A percentile compares a stretch with the other conserved stretches of the same genome.
Evolutionary conservation across 768 basidiomycete species (phyloP).

Genomic region (Termitomyces sp.): DNA sequence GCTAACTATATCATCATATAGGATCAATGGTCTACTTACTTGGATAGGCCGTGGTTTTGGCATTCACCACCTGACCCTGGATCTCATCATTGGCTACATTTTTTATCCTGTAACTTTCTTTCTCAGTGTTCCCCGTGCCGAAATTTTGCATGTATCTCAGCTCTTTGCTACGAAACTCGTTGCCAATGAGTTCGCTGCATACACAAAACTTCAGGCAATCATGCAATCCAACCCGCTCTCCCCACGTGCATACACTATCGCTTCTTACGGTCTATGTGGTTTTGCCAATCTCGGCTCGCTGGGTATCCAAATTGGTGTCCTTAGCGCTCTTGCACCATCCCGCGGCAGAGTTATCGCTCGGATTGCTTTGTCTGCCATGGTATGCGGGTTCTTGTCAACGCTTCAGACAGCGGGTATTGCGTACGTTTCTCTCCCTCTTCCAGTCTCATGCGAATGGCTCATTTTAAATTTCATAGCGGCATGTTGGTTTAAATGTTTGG

Average conservation of each 20-base stretch:
- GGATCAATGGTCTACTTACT: slow-evolving; percentile 79
- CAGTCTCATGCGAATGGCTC: slow-evolving; percentile 14
- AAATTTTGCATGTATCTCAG: slow-evolving; percentile 78
- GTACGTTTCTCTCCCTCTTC: slow-evolving; percentile 12
- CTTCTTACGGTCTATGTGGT: slow-evolving; percentile 86
- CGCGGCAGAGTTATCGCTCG: slow-evolving; percentile 68
- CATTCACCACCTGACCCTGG: slow-evolving; percentile 76
- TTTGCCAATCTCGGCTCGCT: slow-evolving; percentile 86
- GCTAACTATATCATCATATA: background rate
- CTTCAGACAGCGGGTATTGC: slow-evolving; percentile 32
- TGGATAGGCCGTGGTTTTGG: slow-evolving; percentile 89
- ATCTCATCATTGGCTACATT: slow-evolving; percentile 82
- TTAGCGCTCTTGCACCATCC: slow-evolving; percentile 44
- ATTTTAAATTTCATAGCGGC: slow-evolving; percentile 14
- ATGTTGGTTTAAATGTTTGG: slow-evolving; percentile 18
- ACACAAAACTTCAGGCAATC: slow-evolving; percentile 54
- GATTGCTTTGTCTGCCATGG: slow-evolving; percentile 53
- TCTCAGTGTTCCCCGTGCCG: slow-evolving; percentile 71
- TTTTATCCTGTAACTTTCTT: slow-evolving; percentile 89
- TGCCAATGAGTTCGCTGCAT: slow-evolving; percentile 85
- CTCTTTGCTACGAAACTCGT: slow-evolving; percentile 85
- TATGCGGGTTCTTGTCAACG: slow-evolving; percentile 33
- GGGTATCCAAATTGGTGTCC: slow-evolving; percentile 72
- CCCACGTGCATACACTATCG: slow-evolving; percentile 74
- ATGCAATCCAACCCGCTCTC: slow-evolving; percentile 54